Base-by-base conservation (phyloP, 2,329 filamentous ascomycete species). In the Colletotrichum lindemuthianum region DNA sequence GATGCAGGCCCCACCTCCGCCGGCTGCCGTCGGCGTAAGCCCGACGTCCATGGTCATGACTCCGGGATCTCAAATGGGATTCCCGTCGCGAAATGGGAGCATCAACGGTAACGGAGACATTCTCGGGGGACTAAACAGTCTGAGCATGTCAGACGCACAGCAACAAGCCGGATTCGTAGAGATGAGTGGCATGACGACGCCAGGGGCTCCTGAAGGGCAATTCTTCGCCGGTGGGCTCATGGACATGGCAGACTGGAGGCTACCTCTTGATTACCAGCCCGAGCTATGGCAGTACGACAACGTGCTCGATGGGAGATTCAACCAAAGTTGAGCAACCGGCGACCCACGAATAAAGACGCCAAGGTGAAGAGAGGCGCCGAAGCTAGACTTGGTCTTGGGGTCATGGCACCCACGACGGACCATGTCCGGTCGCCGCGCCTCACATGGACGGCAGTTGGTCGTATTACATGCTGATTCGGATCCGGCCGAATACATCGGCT, bases 221-320 rank as follows among this genome's bases (percentile, higher is more conserved):
- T 51, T 61, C 45, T 45, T 61, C 8, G 15, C 50, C 13, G 58
- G 24, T 24, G 24, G 50, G 3, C 52, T 61, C 40, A 52, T 61
- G 47, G 40, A 65, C 39, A 57, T 65, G 39, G 45, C 58, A 15
- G 47, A 65, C 51, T 65, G 61, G 61, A 51, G 61, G 32, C 45
- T 65, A 11, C 61, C 58, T 12, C 51, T 65, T 58, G 61, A 65
- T 32, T 65, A 61, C 32, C 61, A 65, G 51, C 61, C 61, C 15
- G 58, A 65, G 11, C 36, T 65, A 0, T 65, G 61, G 61, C 61
- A 65, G 36, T 61, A 51, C 7, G 61, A 61, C 24, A 56, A 34
- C 24, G 8, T 61, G 8, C 16, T 48, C 8, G 58, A 56, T 16
- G 36, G 36, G 13, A 45, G 41, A 8, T 61, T 39, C n/a, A 50